phyloP scores from a whole-genome alignment of 495 filamentous ascomycete species.

The Penicillium malachiteum region DNA sequence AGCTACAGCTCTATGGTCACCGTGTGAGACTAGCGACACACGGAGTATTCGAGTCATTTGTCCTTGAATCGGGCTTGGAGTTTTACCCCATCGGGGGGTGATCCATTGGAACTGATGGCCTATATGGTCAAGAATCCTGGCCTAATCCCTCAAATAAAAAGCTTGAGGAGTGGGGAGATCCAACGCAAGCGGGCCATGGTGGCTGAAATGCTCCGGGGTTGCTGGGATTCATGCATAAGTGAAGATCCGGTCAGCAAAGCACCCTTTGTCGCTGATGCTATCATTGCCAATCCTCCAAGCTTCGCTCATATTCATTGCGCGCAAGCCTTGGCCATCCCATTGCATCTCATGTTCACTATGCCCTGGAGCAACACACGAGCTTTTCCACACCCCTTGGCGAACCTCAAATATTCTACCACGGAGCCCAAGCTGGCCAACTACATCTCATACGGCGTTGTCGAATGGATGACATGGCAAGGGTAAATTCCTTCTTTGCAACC shows the following conservation, averaged over 20 bases:
- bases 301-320: constrained; percentile 81
- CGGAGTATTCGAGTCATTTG: constrained; percentile 54
- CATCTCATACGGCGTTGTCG: constrained; percentile 67
- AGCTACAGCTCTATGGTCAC: constrained; percentile 40
- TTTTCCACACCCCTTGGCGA: constrained; percentile 53
- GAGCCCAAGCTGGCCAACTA: constrained; percentile 59
- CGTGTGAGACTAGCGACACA: constrained; percentile 62
- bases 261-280: constrained; percentile 75
- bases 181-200: constrained; percentile 51
- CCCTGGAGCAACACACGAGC: constrained; percentile 49
- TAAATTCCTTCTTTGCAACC: no score
- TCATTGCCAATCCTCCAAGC: constrained; percentile 81
- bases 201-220: no score
- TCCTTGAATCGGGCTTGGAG: constrained; percentile 48
- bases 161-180: constrained; percentile 41
- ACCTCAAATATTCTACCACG: constrained; percentile 45
- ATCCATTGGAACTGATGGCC: constrained; percentile 60
- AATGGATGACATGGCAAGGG: constrained; percentile 67
- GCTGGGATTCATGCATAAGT: constrained; percentile 34
- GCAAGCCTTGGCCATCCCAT: constrained; percentile 68
- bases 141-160: constrained; percentile 41
- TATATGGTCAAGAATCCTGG: constrained; percentile 53
- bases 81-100: constrained; percentile 58
- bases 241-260: neutral
- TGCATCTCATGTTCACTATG: constrained; percentile 83